A percentile compares a stretch with the other conserved stretches of the same genome.
Evolutionary conservation across 768 basidiomycete species (phyloP).

Genomic region (Gloeostereum incarnatum): DNA sequence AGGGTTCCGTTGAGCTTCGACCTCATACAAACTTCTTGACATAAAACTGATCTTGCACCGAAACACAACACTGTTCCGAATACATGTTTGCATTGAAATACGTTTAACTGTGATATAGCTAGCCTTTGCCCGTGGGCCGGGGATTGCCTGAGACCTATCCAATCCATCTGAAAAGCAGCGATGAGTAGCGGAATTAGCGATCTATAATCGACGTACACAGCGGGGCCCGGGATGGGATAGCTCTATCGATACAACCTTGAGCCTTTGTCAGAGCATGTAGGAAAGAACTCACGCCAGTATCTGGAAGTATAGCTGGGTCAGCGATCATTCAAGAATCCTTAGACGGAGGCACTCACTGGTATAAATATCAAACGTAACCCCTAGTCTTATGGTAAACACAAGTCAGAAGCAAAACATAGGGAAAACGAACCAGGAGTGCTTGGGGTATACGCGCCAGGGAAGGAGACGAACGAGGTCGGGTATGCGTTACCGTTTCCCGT

Average conservation of each 20-base stretch:
- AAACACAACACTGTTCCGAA: no score
- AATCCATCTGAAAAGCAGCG: no score
- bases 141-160: no score
- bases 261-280: neutral
- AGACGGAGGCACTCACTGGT: slow-evolving; percentile 16
- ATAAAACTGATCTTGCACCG: no score
- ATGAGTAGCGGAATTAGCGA: no score
- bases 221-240: slow-evolving; percentile 34
- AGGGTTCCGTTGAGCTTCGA: no score
- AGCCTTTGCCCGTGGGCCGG: no score
- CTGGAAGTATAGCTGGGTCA: slow-evolving; percentile 10
- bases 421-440: slow-evolving; percentile 17
- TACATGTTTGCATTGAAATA: no score
- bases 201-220: slow-evolving; percentile 21
- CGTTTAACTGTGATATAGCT: no score
- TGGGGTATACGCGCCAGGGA: slow-evolving; percentile 35
- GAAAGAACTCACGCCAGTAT: slow-evolving; percentile 17
- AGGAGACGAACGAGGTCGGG: slow-evolving; percentile 36
- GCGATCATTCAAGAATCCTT: slow-evolving; percentile 9
- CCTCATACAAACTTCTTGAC: no score
- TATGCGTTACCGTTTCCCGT: slow-evolving; percentile 34
- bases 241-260: slow-evolving; percentile 9
- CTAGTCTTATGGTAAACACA: neutral
- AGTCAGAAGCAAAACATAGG: slow-evolving; percentile 1
- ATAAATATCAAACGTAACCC: neutral